Percentiles rank a stretch among this genome's conserved stretches.
Conservation (phyloP, 1,284 basidiomycete genomes). For the Athelia psychrophila region DNA sequence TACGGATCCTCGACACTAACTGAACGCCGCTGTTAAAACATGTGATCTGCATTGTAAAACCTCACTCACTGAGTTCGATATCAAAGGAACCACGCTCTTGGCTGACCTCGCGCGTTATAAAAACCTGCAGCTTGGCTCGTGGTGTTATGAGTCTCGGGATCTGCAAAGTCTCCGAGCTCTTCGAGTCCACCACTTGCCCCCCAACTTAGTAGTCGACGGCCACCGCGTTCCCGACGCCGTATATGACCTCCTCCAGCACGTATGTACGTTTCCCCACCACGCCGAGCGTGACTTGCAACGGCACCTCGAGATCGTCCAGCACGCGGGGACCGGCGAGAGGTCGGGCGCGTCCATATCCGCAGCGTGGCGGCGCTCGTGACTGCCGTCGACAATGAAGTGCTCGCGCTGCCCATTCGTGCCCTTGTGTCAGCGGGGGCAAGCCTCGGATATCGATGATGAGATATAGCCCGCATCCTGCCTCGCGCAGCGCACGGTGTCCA, state of each 20-base stretch:
- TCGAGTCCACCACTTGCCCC: slow-evolving; percentile 71
- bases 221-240: slow-evolving; percentile 75
- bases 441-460: slow-evolving; percentile 72
- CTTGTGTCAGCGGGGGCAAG: slow-evolving; percentile 77
- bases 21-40: too few species aligned
- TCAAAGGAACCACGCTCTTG: too few species aligned
- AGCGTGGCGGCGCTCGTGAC: slow-evolving; percentile 26
- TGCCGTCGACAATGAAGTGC: slow-evolving; percentile 72
- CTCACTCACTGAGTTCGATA: too few species aligned
- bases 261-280: slow-evolving; percentile 68
- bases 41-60: too few species aligned
- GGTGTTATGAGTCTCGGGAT: too few species aligned
- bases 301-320: slow-evolving; percentile 62
- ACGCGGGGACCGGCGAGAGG: slow-evolving; percentile 29
- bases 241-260: slow-evolving; percentile 69
- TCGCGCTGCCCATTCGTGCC: slow-evolving; percentile 61
- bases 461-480: too few species aligned
- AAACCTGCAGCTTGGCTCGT: too few species aligned
- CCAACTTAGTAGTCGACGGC: slow-evolving; percentile 55
- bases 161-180: too few species aligned
- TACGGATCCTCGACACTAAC: too few species aligned
- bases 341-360: slow-evolving; percentile 58
- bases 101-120: too few species aligned
- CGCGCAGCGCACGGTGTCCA: slow-evolving; percentile 13
- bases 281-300: slow-evolving; percentile 63